Percentiles rank a stretch among this genome's conserved stretches.
phyloP scores from a whole-genome alignment of 1,284 basidiomycete genomes.

The Sanguinoderma infundibulare region DNA sequence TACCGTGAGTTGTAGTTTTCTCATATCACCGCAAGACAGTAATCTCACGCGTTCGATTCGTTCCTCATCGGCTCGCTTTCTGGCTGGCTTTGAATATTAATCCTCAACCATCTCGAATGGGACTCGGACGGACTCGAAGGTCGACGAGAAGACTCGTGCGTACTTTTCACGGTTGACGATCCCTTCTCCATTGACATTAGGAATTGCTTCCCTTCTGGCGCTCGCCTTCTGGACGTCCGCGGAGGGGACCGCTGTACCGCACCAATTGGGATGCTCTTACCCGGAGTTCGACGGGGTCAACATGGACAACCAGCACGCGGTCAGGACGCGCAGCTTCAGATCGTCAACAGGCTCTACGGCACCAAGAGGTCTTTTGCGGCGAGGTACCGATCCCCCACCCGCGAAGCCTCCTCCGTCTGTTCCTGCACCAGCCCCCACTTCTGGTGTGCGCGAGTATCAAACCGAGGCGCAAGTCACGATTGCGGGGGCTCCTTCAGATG shows the following conservation, averaged over 20 bases:
- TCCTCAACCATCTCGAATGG: too few species aligned
- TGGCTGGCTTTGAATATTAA: too few species aligned
- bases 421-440: background rate
- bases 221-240: conserved; percentile 39
- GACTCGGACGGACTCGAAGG: too few species aligned
- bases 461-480: background rate
- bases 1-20: too few species aligned
- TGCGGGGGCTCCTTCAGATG: background rate
- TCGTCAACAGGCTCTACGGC: conserved; percentile 38
- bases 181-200: background rate
- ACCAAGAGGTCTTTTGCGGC: too few species aligned
- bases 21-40: too few species aligned
- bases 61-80: too few species aligned
- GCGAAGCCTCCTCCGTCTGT: background rate
- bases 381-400: too few species aligned
- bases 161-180: background rate
- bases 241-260: conserved; percentile 20
- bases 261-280: conserved; percentile 44
- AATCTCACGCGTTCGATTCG: too few species aligned
- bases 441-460: background rate
- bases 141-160: conserved; percentile 43
- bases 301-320: conserved; percentile 32
- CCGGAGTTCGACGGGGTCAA: conserved; percentile 49
- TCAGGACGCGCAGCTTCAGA: conserved; percentile 37
- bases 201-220: conserved; percentile 34